Conservation (phyloP, 2,329 filamentous ascomycete genomes). For the Amphichorda felina region DNA sequence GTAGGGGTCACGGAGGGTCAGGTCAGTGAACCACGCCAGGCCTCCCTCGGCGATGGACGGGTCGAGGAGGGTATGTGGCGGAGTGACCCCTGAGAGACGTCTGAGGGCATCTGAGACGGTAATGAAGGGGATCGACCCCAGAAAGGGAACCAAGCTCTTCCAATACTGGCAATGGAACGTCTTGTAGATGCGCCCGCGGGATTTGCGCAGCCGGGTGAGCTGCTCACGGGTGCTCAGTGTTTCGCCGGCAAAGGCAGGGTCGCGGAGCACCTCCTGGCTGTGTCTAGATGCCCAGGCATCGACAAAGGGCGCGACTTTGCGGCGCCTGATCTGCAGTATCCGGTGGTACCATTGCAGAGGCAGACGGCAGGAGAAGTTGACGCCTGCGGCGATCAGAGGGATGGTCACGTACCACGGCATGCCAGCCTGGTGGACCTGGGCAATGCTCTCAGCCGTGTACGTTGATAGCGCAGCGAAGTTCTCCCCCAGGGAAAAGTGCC, state of each 20-base stretch:
- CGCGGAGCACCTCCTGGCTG: background rate
- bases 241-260: no score
- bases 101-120: constrained; percentile 37
- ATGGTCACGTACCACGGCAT: constrained; percentile 43
- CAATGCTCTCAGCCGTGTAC: constrained; percentile 28
- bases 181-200: constrained; percentile 14
- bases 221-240: constrained; percentile 6
- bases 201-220: background rate
- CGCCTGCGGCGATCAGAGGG: constrained; percentile 34
- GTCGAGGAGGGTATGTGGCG: constrained; percentile 14
- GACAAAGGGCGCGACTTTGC: constrained; percentile 15
- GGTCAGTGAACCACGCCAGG: constrained; percentile 42
- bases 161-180: constrained; percentile 31
- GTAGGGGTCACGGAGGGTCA: constrained; percentile 39
- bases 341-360: constrained; percentile 32
- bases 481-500: background rate
- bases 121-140: constrained; percentile 34
- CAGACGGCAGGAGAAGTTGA: constrained; percentile 32
- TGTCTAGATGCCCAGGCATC: constrained; percentile 14
- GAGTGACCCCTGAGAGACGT: constrained; percentile 16
- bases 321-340: constrained; percentile 16
- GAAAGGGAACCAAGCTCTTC: constrained; percentile 27
- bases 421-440: constrained; percentile 28
- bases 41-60: constrained; percentile 34
- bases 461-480: constrained; percentile 13